Conservation (phyloP, 2,329 filamentous ascomycete genomes). For the Aspergillus fumigatus region DNA sequence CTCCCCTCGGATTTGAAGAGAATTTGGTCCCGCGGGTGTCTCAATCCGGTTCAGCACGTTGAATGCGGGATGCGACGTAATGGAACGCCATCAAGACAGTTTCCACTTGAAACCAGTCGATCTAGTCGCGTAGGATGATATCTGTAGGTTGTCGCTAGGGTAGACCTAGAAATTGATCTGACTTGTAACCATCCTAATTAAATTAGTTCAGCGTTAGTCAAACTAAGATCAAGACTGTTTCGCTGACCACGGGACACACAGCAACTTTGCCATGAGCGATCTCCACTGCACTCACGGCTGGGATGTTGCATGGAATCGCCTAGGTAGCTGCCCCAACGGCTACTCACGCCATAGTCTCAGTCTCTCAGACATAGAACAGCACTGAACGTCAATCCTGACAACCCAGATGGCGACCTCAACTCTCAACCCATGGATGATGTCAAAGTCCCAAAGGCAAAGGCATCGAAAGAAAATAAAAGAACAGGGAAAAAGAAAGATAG, state of each 20-base stretch:
- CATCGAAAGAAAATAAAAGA: not conserved
- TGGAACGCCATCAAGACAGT: not conserved
- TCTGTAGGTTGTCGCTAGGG: too few relatives aligned
- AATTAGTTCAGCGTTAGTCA: too few relatives aligned
- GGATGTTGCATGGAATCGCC: not conserved
- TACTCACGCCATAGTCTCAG: not conserved
- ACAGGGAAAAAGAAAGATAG: too few relatives aligned
- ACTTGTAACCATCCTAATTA: too few relatives aligned
- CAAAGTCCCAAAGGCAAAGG: not conserved
- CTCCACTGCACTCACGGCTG: not conserved
- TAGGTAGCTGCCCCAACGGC: too few relatives aligned
- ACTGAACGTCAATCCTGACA: not conserved
- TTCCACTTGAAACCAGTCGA: not conserved
- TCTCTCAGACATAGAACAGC: not conserved
- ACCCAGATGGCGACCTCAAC: not conserved
- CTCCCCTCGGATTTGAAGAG: not conserved
- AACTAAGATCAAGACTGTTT: too few relatives aligned
- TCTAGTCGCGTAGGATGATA: conserved; percentile 2
- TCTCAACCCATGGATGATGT: not conserved
- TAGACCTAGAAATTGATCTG: too few relatives aligned
- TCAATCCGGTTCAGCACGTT: not conserved
- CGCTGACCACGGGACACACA: too few relatives aligned
- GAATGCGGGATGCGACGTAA: conserved; percentile 5
- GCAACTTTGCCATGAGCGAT: too few relatives aligned
- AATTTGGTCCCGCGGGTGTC: not conserved